Conservation (phyloP, 352 stramenopile genomes). For the Globisporangium megalacanthum region DNA sequence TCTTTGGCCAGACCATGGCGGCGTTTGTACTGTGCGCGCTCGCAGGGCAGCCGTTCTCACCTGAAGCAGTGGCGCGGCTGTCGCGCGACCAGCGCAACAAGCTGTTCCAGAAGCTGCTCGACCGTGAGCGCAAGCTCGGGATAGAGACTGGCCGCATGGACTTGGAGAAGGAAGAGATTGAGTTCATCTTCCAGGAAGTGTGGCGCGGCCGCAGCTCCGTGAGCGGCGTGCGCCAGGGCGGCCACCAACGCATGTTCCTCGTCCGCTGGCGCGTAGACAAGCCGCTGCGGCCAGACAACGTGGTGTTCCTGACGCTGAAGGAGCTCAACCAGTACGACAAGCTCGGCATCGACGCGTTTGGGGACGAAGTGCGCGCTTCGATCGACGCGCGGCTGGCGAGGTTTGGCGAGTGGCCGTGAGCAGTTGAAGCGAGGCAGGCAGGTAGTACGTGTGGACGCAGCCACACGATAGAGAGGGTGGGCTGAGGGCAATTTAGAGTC, state of each 20-base stretch:
- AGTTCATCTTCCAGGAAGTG: constrained; percentile 85
- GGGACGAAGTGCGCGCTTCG: constrained; percentile 48
- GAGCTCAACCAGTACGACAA: constrained; percentile 60
- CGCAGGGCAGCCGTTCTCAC: constrained; percentile 85
- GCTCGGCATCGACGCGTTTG: constrained; percentile 52
- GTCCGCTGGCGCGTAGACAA: constrained; percentile 73
- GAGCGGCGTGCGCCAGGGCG: constrained; percentile 58
- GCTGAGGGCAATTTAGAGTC: neutral
- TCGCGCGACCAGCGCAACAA: constrained; percentile 86
- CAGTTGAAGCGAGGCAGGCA: neutral
- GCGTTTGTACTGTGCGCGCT: constrained; percentile 93
- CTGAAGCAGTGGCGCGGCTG: constrained; percentile 58
- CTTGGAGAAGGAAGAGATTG: constrained; percentile 82
- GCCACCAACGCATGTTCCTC: constrained; percentile 74
- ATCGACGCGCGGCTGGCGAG: constrained; percentile 59
- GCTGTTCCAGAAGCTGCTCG: constrained; percentile 74
- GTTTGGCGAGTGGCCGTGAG: constrained; percentile 51
- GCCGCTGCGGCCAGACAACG: constrained; percentile 74
- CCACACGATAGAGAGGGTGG: neutral
- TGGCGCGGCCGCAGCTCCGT: constrained; percentile 78
- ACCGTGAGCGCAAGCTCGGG: constrained; percentile 65
- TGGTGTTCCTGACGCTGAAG: constrained; percentile 84
- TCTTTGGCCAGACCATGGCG: constrained; percentile 97
- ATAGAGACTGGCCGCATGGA: constrained; percentile 53
- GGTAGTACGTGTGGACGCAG: no score